Base-by-base conservation (phyloP, 495 filamentous ascomycete genomes). In the Lineolata rhizophorae region DNA sequence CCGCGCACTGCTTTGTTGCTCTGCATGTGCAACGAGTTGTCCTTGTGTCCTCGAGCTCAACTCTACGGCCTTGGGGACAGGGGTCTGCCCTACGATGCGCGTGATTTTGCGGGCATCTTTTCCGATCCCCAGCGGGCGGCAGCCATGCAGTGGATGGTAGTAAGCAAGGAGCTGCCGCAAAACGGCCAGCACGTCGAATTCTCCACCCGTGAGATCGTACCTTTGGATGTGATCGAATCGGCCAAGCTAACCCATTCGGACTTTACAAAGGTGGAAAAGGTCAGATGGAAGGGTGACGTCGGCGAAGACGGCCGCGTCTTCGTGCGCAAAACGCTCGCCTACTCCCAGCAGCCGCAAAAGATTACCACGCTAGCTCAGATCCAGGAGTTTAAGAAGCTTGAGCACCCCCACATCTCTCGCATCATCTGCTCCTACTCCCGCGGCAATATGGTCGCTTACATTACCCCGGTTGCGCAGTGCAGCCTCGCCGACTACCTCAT, bases 161-260 rank as follows among this genome's bases (percentile, higher is more conserved):
- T 38, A 6, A 31, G 37, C 3, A 44, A 42, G 32, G 40, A 49
- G 18, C 37, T 49, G 20, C 46, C 46, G 2, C 20, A 38, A 27
- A 44, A 42, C 27, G 46, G 46, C 2, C 19, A 16, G 11, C 44
- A 44, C 25, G 38, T 44, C 13, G 46, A 49, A 18, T 40, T 46
- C 19, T 18, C 27, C 10, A 27, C 32, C 6, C 40, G 37, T 5
- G 40, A 49, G 25, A 35, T 38, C 3, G 35, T 44, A 15, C 43
- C 46, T 2, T 27, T 49, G 17, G 34, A 46, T 28, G 8, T 6
- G 17, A 9, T 30, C 40, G 37, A 26, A 30, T 44, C 26, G 37
- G 24, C 17, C 5, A 39, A 2, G 32, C 45, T 20, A 20, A 27
- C 29, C 17, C 27, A 17, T 14, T 18, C 37, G 4, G 41, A 44